Conservation (phyloP, 805 yeast genomes). For the Starmerella ratchasimensis region DNA sequence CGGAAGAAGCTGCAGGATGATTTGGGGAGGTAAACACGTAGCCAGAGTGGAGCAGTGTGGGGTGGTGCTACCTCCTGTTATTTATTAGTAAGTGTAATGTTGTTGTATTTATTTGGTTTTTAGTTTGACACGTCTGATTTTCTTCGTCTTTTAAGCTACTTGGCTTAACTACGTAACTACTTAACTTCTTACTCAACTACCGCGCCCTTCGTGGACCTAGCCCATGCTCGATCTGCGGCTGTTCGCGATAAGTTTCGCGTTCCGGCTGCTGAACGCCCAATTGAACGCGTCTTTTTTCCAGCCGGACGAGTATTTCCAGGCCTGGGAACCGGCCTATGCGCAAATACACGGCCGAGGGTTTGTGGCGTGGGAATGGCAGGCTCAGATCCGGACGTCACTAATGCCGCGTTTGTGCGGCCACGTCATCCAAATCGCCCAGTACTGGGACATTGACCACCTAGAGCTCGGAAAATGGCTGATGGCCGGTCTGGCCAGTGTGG, state of each 20-base stretch:
- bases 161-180: too few species aligned
- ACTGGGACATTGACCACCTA: constrained; percentile 25
- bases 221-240: too few species aligned
- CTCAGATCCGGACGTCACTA: constrained; percentile 57
- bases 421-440: constrained; percentile 29
- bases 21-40: constrained; percentile 10
- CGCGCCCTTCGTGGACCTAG: too few species aligned
- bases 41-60: too few species aligned
- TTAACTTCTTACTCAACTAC: too few species aligned
- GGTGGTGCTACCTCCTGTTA: too few species aligned
- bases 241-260: constrained; percentile 9
- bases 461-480: constrained; percentile 51
- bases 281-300: constrained; percentile 69
- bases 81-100: too few species aligned
- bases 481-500: constrained; percentile 54
- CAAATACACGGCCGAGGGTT: constrained; percentile 67
- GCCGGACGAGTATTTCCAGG: constrained; percentile 91
- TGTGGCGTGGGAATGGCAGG: constrained; percentile 89
- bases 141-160: too few species aligned
- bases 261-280: constrained; percentile 48
- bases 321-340: constrained; percentile 80
- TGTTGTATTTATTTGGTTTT: too few species aligned
- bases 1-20: constrained; percentile 14
- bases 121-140: too few species aligned
- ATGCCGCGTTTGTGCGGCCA: constrained; percentile 62